Evolutionary conservation across 2,329 filamentous ascomycete species (phyloP).

Genomic region (Sphaerulina musiva): DNA sequence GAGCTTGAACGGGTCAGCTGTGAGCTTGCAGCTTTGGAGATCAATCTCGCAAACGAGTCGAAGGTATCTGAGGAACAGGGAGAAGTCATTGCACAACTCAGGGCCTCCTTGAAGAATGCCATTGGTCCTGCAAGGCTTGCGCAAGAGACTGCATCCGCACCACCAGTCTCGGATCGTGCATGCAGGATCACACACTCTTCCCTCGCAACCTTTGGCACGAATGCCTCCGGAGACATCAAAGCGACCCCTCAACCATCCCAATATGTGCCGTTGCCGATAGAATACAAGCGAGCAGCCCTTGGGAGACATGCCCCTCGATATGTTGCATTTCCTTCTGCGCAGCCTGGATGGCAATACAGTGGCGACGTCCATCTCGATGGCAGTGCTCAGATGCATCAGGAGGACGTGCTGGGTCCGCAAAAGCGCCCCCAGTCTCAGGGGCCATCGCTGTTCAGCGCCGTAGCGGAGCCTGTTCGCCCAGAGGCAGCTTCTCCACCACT

Average conservation of each 20-base stretch:
- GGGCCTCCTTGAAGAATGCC: conserved; percentile 12
- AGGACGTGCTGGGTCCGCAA: conserved; percentile 8
- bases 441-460: not conserved
- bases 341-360: not conserved
- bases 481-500: conserved; percentile 1
- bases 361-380: conserved; percentile 11
- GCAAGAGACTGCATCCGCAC: not conserved
- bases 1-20: conserved; percentile 19
- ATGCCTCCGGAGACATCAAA: not conserved
- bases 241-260: conserved; percentile 16
- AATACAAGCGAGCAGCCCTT: conserved; percentile 11
- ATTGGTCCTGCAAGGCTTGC: conserved; percentile 2
- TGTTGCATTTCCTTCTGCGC: conserved; percentile 10
- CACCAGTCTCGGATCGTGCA: not conserved
- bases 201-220: conserved; percentile 12
- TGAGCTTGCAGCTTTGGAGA: conserved; percentile 14
- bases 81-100: conserved; percentile 17
- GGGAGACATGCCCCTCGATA: conserved; percentile 7
- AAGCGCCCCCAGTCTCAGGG: not conserved
- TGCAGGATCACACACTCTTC: conserved; percentile 8
- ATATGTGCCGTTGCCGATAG: conserved; percentile 11
- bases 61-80: conserved; percentile 18
- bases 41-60: conserved; percentile 12
- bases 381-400: conserved; percentile 11
- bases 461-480: not conserved